Base-by-base conservation (phyloP, 805 yeast species). In the Ogataea polymorpha region DNA sequence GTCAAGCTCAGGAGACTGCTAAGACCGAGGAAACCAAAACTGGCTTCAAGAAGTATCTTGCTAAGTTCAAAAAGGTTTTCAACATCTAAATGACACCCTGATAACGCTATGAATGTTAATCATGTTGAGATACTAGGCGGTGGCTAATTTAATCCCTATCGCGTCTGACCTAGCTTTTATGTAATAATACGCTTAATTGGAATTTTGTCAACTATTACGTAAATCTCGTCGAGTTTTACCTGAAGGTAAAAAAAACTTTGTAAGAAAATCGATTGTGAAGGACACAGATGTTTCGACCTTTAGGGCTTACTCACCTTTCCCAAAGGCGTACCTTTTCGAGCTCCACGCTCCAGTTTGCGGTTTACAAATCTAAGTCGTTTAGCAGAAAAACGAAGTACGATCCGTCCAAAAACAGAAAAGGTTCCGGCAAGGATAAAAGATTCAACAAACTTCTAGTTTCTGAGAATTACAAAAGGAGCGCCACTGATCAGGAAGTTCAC, bases 361-460 rank as follows among this genome's bases (percentile, higher is more conserved):
- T 55, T 6, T 56, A 56, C 8, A 50, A 51, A 13, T 44, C 60
- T 30, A 55, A 58, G 46, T 61, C 66, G 12, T 62, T 56, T 45
- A 51, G 53, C 32, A 62, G 58, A 32, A 54, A 54, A 40, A 37
- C 46, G 11, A 37, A 45, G 13, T 53, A 48, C 35, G 58, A 56
- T 35, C 37, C 50, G 14, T 43, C 56, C 6, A 60, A 54, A 32
- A 50, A 50, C 41, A 56, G 51, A 34, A 63, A 62, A 44, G 66
- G 67, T 20, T 44, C 62, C 9, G 68, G 68, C 31, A 59, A 56
- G 32, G 61, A 56, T 37, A 46, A 54, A 41, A 55, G 49, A 18
- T 63, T 60, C 40, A 40, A 53, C 16, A 57, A 55, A 13, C 24
- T 56, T 2, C 33, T 61, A 11, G 28, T 50, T 23, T 51, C 50